Evolutionary conservation across 768 basidiomycete genomes (phyloP), one percentile per base, ranked within the genome.

Genomic region (Russula abietina): DNA sequence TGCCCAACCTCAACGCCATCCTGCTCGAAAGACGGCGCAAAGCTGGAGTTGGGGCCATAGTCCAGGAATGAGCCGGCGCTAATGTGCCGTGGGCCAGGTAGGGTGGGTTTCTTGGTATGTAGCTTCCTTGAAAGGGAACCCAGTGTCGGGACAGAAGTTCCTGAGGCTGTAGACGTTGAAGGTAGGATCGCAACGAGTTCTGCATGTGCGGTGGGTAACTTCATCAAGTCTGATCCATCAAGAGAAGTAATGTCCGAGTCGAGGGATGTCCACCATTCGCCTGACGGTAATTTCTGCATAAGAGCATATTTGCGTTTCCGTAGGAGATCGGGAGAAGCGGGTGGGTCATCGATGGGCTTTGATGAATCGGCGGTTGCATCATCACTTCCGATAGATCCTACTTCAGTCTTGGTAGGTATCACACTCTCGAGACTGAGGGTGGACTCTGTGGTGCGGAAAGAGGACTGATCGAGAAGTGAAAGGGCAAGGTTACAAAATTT

Each of bases 1-100:
- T 83, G 78, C 4, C 89, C 89, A 7, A 91, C 74, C 68, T 89
- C 82, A 54, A 82, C 80, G n/a, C 85, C 85, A 62, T 89, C 86
- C 66, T 89, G 87, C 62, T 90, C 88, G 71, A 89, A 92, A 11
- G 79, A 76, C 1, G 91, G 91, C 0, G 91, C 90, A 73, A 93
- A 93, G 69, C 82, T 86, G 8, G 89, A 74, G 69, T 79, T 87
- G 14, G 80, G 78, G 0, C 91, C 91, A 69, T 93, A 93, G 72
- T 93, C 88, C 8, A 93, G 76, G 70, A 92, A 92, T 0, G 78
- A 73, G 57, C 88, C 89, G 30, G 83, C 79, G 49, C 83, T 80
- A 41, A 91, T 72, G 28, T 78, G 78, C 48, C 87, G 82, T 17
- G 83, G 76, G 0, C 77, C 72, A 1, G 81, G 80, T 26, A 79